phyloP scores from a whole-genome alignment of 108 stramenopile species.

The Nitzschia putrida region DNA sequence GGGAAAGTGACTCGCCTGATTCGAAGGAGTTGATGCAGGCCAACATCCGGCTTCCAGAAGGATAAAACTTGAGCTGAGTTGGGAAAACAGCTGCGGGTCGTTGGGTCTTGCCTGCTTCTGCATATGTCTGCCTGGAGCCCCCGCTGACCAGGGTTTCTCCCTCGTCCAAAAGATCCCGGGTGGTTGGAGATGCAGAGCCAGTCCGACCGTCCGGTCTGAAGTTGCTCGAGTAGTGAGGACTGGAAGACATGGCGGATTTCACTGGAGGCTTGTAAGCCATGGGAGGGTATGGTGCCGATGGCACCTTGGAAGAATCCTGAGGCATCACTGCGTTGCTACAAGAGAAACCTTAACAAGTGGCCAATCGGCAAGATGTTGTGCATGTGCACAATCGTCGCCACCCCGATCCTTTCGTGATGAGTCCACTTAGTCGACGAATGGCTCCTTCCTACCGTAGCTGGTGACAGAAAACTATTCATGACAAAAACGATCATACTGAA shows the following conservation, averaged over 20 bases:
- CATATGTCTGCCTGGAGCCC: neutral
- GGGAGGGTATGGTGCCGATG: constrained; percentile 41
- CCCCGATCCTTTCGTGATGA: no score
- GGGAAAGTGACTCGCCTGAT: neutral
- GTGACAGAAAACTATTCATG: no score
- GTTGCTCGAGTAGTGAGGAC: constrained; percentile 34
- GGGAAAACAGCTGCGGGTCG: constrained; percentile 4
- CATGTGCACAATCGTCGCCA: no score
- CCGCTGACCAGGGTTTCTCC: neutral
- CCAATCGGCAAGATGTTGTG: no score
- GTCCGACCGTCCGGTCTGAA: constrained; percentile 2
- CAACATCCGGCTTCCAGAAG: constrained; percentile 10
- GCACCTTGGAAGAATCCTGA: constrained; percentile 12
- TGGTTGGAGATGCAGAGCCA: neutral
- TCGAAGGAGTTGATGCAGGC: constrained; percentile 33
- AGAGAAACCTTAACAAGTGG: no score
- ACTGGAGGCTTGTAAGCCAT: constrained; percentile 23
- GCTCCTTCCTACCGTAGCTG: no score
- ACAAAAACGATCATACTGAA: no score
- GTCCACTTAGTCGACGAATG: no score
- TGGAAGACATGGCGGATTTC: constrained; percentile 32
- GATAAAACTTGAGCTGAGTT: constrained; percentile 34
- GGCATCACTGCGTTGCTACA: neutral
- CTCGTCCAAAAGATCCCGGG: constrained; percentile 2
- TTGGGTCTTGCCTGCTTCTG: constrained; percentile 1